Conservation (phyloP, 2,329 filamentous ascomycete genomes). For the Cylindrodendrum hubeiense region DNA sequence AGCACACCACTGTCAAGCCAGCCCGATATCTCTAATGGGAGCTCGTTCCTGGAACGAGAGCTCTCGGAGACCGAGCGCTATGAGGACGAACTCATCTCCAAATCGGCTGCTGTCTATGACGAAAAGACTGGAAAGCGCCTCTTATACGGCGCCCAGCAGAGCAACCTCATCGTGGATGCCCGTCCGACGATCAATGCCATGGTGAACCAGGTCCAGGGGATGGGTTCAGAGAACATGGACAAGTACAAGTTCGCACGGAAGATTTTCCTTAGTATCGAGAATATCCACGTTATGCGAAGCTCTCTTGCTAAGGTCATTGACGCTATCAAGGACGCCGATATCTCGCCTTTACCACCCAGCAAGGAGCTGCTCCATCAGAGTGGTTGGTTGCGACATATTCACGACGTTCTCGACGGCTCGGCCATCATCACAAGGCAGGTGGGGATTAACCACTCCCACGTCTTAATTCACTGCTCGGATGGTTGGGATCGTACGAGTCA, state of each 20-base stretch:
- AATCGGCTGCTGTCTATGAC: constrained; percentile 59
- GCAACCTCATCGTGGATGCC: constrained; percentile 95
- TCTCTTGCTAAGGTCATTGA: constrained; percentile 91
- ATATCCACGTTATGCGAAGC: constrained; percentile 97
- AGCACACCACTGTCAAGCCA: constrained; percentile 59
- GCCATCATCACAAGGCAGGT: constrained; percentile 88
- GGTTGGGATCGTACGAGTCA: constrained; percentile 99
- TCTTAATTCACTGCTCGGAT: constrained; percentile 97
- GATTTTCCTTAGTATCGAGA: constrained; percentile 94
- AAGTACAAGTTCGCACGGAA: constrained; percentile 94
- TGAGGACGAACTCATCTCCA: constrained; percentile 75
- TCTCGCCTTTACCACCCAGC: constrained; percentile 85
- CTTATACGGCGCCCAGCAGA: constrained; percentile 92
- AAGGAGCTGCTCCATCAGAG: constrained; percentile 85
- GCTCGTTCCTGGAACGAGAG: constrained; percentile 58
- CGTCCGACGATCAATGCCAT: constrained; percentile 94
- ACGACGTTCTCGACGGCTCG: constrained; percentile 85
- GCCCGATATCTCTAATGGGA: constrained; percentile 57
- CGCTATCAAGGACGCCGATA: constrained; percentile 91
- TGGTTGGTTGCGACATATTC: constrained; percentile 92
- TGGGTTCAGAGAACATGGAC: constrained; percentile 98
- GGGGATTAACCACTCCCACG: constrained; percentile 92
- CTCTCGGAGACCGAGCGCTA: constrained; percentile 72
- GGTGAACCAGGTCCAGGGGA: constrained; percentile 92
- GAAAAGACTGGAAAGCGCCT: constrained; percentile 71